phyloP scores from a whole-genome alignment of 495 filamentous ascomycete genomes.

The Chaetomium fimeti region DNA sequence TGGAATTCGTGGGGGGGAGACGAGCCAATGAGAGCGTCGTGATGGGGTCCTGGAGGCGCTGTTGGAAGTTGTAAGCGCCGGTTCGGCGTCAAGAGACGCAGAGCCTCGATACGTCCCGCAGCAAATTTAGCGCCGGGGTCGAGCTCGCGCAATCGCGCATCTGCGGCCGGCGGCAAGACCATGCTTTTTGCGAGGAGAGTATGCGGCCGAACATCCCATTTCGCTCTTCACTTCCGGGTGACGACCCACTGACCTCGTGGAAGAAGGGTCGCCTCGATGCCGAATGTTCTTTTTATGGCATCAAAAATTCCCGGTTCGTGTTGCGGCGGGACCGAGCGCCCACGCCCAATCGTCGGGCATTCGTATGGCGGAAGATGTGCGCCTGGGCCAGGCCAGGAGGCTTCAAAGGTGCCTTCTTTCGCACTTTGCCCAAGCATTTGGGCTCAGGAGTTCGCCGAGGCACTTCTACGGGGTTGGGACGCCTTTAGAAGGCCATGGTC shows the following conservation, averaged over 20 bases:
- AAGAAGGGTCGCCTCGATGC: not conserved
- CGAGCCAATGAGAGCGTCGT: conserved; percentile 26
- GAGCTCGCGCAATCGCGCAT: conserved; percentile 18
- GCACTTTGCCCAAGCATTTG: not conserved
- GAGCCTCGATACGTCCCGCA: conserved; percentile 19
- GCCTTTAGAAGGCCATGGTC: not conserved
- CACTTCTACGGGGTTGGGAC: not conserved
- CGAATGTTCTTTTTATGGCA: conserved; percentile 5
- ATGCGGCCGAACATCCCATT: not conserved
- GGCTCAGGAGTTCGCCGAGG: not conserved
- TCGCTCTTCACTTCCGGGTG: conserved; percentile 3
- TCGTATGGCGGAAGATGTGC: too few species aligned
- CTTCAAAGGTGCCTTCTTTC: not conserved
- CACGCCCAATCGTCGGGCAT: not conserved
- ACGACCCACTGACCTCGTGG: conserved; percentile 2
- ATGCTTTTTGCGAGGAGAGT: not conserved
- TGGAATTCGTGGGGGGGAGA: conserved; percentile 1
- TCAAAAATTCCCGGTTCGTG: not conserved
- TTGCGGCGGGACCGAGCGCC: not conserved
- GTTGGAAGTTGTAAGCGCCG: conserved; percentile 29
- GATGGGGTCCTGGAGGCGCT: conserved; percentile 17
- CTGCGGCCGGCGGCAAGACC: conserved; percentile 2
- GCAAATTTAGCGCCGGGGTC: conserved; percentile 26
- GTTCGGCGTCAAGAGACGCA: conserved; percentile 26
- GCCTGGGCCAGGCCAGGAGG: not conserved